Percentiles rank a stretch among this genome's conserved stretches.
Conservation (phyloP, 2,329 filamentous ascomycete species). For the Verticillium nubilum region DNA sequence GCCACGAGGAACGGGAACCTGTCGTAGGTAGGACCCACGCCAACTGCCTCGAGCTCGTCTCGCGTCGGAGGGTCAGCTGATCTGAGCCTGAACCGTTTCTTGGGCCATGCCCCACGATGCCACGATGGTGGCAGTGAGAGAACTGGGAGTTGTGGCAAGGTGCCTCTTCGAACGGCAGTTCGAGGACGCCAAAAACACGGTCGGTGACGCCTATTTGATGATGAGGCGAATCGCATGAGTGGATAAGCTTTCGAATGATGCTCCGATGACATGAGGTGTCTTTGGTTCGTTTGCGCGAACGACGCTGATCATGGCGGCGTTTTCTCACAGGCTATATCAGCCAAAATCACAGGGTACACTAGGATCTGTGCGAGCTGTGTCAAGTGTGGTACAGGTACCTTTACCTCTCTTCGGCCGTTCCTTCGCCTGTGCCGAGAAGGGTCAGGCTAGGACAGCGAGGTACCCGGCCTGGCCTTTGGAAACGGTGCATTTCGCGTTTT, state of each 20-base stretch:
- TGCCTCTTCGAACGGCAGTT: not conserved
- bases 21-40: not conserved
- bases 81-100: not conserved
- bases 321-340: constrained; percentile 3
- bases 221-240: not conserved
- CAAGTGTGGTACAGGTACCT: constrained; percentile 1
- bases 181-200: not conserved
- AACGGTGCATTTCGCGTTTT: not conserved
- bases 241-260: constrained; percentile 7
- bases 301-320: constrained; percentile 5
- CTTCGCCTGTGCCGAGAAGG: constrained; percentile 4
- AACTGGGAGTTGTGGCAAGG: not conserved
- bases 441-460: not conserved
- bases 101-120: not conserved
- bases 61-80: too few species aligned
- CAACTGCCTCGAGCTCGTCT: not conserved
- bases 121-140: not conserved
- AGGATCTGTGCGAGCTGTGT: not conserved
- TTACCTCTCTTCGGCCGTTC: not conserved
- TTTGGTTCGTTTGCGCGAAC: not conserved
- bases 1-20: not conserved
- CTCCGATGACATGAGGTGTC: not conserved
- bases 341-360: constrained; percentile 2
- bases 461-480: not conserved
- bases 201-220: too few species aligned